Evolutionary conservation across 2,329 filamentous ascomycete genomes (phyloP), one percentile per base, ranked within the genome.

Genomic region (Curvularia verruculosa): DNA sequence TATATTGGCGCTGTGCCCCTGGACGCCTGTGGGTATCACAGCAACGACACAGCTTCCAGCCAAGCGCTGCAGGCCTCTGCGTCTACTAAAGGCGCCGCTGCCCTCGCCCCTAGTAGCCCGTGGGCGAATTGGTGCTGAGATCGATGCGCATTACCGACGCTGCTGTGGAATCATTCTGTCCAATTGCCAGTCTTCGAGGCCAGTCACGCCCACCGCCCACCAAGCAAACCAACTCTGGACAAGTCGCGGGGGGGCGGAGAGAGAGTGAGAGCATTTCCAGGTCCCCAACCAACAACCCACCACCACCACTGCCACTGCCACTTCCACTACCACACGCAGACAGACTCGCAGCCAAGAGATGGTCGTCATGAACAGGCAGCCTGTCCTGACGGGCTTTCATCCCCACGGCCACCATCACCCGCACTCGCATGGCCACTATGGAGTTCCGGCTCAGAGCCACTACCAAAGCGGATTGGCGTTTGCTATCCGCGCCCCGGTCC

Each of bases 1-100:
- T 76, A 77, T 77, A 77, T 74, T 75, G 72, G 67, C 70, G 61
- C 39, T 52, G 51, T 69, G 68, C 71, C 73, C 73, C 74, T 74
- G 70, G 71, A 65, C 58, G 56, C 56, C 52, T 52, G 66, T 67
- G 60, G 67, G 72, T 75, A 70, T 71, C 68, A 75, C 74, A 70
- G 67, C 70, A 74, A 75, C 72, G 68, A 74, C 69, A 68, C 67
- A 68, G 69, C 68, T 63, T 69, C 68, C 69, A 68, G 69, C 66
- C 71, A 69, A 68, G 57, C 59, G 63, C 61, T 65, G 65, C 68
- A 69, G 70, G 64, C 61, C 66, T 65, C 65, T 71, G 68, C 66
- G 63, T 66, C 70, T 76, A 75, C 73, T 75, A 75, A 76, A 73
- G 65, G 67, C 63, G 50, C 65, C 52, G 61, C 60, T 68, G 68